Base-by-base conservation (phyloP, 768 basidiomycete genomes). In the Boletus rufocinnamomeus region DNA sequence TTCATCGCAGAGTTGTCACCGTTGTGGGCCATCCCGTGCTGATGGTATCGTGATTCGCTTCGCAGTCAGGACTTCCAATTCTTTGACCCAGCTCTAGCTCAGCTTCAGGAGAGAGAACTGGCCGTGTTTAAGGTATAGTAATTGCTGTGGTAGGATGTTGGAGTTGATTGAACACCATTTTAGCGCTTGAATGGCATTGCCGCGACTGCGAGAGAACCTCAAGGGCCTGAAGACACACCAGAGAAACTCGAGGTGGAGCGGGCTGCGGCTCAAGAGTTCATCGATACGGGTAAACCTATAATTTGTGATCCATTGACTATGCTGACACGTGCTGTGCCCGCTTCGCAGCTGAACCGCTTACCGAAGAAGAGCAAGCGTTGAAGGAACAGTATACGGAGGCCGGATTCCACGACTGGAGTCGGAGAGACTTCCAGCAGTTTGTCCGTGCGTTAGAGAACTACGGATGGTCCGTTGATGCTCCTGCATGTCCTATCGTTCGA, bases 51-150 rank as follows among this genome's bases (percentile, higher is more conserved):
- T 23, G 27, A 44, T 50, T 38, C 21, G 3, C 34, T 47, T 21
- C 55, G 27, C 66, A 95, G 92, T 62, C 89, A 95, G 74, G 96
- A 97, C 72, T 96, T 94, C 81, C 96, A 99, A 69, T 98, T 99
- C 80, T 98, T 92, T 77, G 90, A 95, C 8, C 83, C 86, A 0
- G 80, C 87, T 52, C 74, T 98, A 13, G 81, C 85, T 5, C 86
- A 85, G 65, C 76, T 98, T 28, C 95, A 98, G 69, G 93, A 96
- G 65, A 83, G 87, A 55, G 96, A 98, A 72, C 77, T 89, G 21
- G 88, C 88, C 0, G 91, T 87, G 13, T 87, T 87, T 72, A 90
- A 90, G 78, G 91, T 87, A 6, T 35, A 14, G 25, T 4, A 4
- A 40, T 52, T 14, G 19, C n/a, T 16, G 2, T 23, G 1, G 10